phyloP scores from a whole-genome alignment of 805 yeast species.

The Zygotorulaspora florentina region DNA sequence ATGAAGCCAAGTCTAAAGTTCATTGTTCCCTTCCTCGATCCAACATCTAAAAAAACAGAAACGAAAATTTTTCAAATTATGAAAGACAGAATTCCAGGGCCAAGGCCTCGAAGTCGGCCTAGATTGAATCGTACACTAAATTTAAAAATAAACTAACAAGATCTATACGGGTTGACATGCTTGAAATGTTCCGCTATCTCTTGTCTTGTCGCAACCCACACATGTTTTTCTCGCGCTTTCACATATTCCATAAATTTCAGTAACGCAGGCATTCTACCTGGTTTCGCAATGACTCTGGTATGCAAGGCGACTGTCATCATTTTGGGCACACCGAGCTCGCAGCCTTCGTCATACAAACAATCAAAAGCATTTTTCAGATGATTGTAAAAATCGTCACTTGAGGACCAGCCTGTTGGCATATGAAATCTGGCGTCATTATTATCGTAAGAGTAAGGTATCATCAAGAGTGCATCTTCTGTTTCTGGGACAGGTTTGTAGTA shows the following conservation, averaged over 20 bases:
- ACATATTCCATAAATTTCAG: slow-evolving; percentile 37
- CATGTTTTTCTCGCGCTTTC: slow-evolving; percentile 30
- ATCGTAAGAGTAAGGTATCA: slow-evolving; percentile 34
- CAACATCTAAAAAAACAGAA: too few species aligned
- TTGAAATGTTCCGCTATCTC: slow-evolving; percentile 36
- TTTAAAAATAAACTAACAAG: neutral
- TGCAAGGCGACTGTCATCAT: slow-evolving; percentile 40
- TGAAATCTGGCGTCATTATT: slow-evolving; percentile 32
- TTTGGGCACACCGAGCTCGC: slow-evolving; percentile 14
- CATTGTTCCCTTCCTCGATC: too few species aligned
- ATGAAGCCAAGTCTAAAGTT: too few species aligned
- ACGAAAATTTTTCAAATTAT: too few species aligned
- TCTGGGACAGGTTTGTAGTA: slow-evolving; percentile 36
- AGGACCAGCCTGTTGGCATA: slow-evolving; percentile 27
- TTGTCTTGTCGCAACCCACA: slow-evolving; percentile 38
- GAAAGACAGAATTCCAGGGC: too few species aligned
- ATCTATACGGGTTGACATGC: slow-evolving; percentile 4
- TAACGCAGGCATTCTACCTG: slow-evolving; percentile 36
- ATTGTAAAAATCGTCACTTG: slow-evolving; percentile 23
- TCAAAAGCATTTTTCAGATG: slow-evolving; percentile 38
- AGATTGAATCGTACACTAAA: too few species aligned
- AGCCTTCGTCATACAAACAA: slow-evolving; percentile 36
- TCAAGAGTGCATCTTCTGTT: slow-evolving; percentile 27
- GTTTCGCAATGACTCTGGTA: slow-evolving; percentile 37
- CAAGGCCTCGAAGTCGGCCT: too few species aligned